Evolutionary conservation across 1,139 yeast genomes (phyloP).

Genomic region (Ogataea hybrid): DNA sequence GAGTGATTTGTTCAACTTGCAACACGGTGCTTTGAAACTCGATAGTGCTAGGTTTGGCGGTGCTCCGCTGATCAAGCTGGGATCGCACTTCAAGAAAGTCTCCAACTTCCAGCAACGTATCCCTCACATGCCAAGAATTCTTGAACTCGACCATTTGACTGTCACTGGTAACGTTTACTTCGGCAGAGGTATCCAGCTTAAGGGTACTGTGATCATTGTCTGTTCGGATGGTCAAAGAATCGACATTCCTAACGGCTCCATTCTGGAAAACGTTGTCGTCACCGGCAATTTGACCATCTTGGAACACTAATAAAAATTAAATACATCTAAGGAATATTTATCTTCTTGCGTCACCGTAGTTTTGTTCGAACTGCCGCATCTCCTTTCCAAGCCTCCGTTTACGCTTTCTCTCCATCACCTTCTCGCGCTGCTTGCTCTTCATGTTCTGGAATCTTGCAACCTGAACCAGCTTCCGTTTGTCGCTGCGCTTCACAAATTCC

Average conservation of each 20-base stretch:
- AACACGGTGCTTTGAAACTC: conserved; percentile 86
- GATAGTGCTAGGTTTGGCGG: conserved; percentile 88
- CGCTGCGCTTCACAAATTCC: conserved; percentile 72
- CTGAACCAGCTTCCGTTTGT: conserved; percentile 79
- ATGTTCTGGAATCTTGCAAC: conserved; percentile 84
- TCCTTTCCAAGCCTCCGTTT: conserved; percentile 93
- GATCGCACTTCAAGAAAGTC: conserved; percentile 95
- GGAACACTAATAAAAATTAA: conserved; percentile 61
- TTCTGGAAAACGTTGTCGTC: conserved; percentile 92
- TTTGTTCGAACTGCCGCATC: conserved; percentile 72
- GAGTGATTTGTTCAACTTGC: conserved; percentile 89
- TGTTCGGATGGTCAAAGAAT: conserved; percentile 97
- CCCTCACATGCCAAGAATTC: conserved; percentile 93
- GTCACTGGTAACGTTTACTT: conserved; percentile 94
- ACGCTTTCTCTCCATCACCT: conserved; percentile 89
- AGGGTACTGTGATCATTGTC: conserved; percentile 96
- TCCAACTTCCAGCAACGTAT: conserved; percentile 87
- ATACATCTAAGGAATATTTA: background rate
- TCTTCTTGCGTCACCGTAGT: conserved; percentile 7
- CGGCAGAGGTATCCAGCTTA: conserved; percentile 87
- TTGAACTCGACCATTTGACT: conserved; percentile 95
- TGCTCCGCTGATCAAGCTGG: conserved; percentile 93
- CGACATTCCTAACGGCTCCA: conserved; percentile 94
- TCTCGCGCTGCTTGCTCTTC: conserved; percentile 81
- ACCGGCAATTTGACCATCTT: conserved; percentile 95